phyloP scores from a whole-genome alignment of 768 basidiomycete genomes.

The Phlebiopsis gigantea region DNA sequence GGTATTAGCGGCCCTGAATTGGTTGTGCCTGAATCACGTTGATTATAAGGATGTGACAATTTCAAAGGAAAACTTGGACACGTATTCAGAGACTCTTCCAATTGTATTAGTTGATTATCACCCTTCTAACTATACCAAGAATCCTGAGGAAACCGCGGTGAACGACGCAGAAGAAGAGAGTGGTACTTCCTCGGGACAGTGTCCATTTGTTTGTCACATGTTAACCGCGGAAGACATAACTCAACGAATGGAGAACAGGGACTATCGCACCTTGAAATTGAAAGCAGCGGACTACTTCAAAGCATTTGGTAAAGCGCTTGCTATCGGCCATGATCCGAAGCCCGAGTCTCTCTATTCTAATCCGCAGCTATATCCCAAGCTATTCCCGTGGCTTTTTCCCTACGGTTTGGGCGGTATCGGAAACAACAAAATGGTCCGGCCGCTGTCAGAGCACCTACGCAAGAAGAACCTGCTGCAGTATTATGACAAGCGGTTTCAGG shows the following conservation, averaged over 20 bases:
- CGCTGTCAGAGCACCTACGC: background rate
- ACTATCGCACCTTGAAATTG: constrained; percentile 15
- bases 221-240: constrained; percentile 21
- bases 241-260: constrained; percentile 10
- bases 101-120: constrained; percentile 16
- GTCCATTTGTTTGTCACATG: constrained; percentile 24
- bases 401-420: constrained; percentile 33
- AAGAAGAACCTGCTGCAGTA: constrained; percentile 13
- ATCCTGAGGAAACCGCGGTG: constrained; percentile 12
- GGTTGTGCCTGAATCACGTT: constrained; percentile 15
- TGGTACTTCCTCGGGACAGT: constrained; percentile 26
- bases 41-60: constrained; percentile 15
- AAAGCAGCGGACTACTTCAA: constrained; percentile 26
- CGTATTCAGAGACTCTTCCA: constrained; percentile 18
- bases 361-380: constrained; percentile 28
- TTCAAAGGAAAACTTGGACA: constrained; percentile 13
- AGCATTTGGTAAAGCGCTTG: constrained; percentile 22
- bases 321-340: constrained; percentile 21
- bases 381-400: constrained; percentile 37
- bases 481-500: constrained; percentile 18
- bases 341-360: constrained; percentile 30
- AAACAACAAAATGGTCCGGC: background rate
- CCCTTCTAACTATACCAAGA: background rate
- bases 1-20: constrained; percentile 10
- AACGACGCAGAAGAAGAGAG: constrained; percentile 26